Percentiles rank a stretch among this genome's conserved stretches.
phyloP scores from a whole-genome alignment of 2,329 filamentous ascomycete genomes.

The Pezicula neosporulosa region DNA sequence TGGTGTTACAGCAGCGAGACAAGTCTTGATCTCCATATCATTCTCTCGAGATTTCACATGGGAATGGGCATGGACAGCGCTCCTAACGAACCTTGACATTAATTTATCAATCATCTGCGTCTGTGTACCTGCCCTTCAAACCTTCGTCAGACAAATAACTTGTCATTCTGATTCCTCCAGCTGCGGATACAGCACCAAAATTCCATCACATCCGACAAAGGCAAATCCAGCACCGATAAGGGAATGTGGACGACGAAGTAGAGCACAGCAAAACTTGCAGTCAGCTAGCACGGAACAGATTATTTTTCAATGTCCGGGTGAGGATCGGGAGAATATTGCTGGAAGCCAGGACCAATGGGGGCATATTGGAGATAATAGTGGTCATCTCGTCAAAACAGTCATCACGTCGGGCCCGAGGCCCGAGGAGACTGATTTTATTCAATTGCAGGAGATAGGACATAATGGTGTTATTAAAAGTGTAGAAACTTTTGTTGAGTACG shows the following conservation, averaged over 20 bases:
- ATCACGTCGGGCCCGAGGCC: too few relatives aligned
- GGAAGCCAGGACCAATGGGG: neutral
- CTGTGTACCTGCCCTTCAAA: slow-evolving; percentile 10
- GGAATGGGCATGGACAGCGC: slow-evolving; percentile 10
- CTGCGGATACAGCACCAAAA: neutral
- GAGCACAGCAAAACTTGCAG: neutral
- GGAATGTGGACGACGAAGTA: neutral
- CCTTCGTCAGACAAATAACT: neutral
- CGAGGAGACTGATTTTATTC: too few relatives aligned
- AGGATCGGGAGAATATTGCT: neutral
- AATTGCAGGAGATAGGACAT: too few relatives aligned
- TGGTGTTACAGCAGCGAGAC: slow-evolving; percentile 8
- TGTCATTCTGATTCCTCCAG: neutral
- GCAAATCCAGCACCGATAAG: neutral
- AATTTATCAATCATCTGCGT: slow-evolving; percentile 11
- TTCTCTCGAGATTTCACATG: slow-evolving; percentile 8
- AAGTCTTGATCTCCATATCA: slow-evolving; percentile 8
- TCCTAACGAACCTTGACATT: slow-evolving; percentile 10
- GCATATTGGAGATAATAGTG: too few relatives aligned
- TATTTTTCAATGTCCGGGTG: neutral
- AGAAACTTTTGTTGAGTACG: too few relatives aligned
- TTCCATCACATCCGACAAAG: neutral
- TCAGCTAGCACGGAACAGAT: neutral
- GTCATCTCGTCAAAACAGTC: too few relatives aligned
- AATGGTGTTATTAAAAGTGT: too few relatives aligned